These are phyloP conservation scores for Fusarium anthophilum DNA, from an alignment of 2,329 filamentous ascomycete species.

Conservation along the genomic window DNA sequence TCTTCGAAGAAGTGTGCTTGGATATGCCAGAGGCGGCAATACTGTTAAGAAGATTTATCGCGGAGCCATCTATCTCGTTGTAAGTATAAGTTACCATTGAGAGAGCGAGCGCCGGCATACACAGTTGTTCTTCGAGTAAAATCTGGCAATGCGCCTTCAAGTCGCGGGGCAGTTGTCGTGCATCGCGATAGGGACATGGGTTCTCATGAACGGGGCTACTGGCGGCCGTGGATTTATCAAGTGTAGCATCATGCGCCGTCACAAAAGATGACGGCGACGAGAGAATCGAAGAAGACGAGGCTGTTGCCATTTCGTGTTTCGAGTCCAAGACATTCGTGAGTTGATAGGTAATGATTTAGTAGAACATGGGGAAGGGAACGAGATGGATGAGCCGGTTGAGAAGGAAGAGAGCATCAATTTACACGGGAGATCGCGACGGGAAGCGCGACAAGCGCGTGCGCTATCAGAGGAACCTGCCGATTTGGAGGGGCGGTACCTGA, in stretches of 20 bases:
- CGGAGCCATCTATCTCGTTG: slow-evolving; percentile 47
- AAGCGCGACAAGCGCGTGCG: slow-evolving; percentile 29
- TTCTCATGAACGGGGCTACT: slow-evolving; percentile 47
- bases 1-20: slow-evolving; percentile 37
- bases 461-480: slow-evolving; percentile 14
- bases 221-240: slow-evolving; percentile 47
- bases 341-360: background rate
- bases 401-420: slow-evolving; percentile 20
- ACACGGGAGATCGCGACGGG: slow-evolving; percentile 24
- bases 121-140: slow-evolving; percentile 79
- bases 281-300: slow-evolving; percentile 32
- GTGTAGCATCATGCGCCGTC: slow-evolving; percentile 45
- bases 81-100: background rate
- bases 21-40: slow-evolving; percentile 65
- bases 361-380: background rate
- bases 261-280: slow-evolving; percentile 51
- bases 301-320: slow-evolving; percentile 34
- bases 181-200: slow-evolving; percentile 60
- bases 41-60: slow-evolving; percentile 71
- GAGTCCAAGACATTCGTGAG: slow-evolving; percentile 23
- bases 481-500: slow-evolving; percentile 28
- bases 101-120: slow-evolving; percentile 51
- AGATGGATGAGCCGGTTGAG: background rate
- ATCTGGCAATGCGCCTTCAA: slow-evolving; percentile 74
- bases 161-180: slow-evolving; percentile 67